Conservation (phyloP, 805 yeast genomes). For the Wickerhamiella spandovensis region DNA sequence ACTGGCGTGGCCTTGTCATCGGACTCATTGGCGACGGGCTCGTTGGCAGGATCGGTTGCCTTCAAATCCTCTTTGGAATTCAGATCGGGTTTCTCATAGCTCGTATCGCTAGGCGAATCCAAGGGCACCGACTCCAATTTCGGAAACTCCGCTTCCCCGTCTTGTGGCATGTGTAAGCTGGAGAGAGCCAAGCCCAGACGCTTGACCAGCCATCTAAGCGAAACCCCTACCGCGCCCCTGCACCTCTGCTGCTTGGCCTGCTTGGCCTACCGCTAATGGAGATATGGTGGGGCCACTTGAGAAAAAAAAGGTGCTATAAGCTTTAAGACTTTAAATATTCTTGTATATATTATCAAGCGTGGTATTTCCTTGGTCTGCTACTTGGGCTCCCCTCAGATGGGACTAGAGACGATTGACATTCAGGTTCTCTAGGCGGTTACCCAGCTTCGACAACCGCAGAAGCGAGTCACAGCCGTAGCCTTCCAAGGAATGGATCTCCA, state of each 20-base stretch:
- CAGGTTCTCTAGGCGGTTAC: slow-evolving; percentile 45
- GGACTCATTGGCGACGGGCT: too few species aligned
- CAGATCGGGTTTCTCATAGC: background rate
- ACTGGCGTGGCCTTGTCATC: background rate
- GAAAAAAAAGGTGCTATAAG: too few species aligned
- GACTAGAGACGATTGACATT: background rate
- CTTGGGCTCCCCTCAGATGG: too few species aligned
- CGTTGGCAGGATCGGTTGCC: background rate
- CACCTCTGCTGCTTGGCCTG: background rate
- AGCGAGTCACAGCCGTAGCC: slow-evolving; percentile 90
- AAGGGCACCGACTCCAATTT: background rate
- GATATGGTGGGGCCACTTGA: too few species aligned
- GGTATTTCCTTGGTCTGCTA: too few species aligned
- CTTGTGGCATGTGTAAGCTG: background rate
- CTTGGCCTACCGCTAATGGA: too few species aligned
- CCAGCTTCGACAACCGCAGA: slow-evolving; percentile 64
- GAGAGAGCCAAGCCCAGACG: too few species aligned
- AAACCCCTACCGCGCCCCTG: background rate
- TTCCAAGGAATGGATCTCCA: slow-evolving; percentile 68
- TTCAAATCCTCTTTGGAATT: background rate
- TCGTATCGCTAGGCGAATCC: background rate
- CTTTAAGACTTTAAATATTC: too few species aligned
- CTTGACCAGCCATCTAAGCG: background rate
- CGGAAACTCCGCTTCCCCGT: background rate
- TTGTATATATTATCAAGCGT: too few species aligned